A percentile compares a stretch with the other conserved stretches of the same genome.
phyloP scores from a whole-genome alignment of 2,329 filamentous ascomycete genomes.

The Penicillium occitanis region DNA sequence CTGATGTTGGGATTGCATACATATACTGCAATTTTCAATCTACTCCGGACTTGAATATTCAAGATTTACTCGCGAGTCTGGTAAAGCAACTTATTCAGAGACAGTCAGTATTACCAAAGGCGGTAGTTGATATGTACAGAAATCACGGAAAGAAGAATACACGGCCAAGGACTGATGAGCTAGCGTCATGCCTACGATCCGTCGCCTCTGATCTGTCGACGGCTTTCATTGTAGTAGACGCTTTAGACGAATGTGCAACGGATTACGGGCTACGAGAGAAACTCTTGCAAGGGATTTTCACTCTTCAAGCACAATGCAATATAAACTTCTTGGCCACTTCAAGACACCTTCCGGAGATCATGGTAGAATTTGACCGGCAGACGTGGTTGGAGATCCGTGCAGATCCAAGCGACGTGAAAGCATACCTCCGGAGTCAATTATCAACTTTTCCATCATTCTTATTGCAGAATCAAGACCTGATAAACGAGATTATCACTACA shows the following conservation, averaged over 20 bases:
- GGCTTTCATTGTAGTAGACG: constrained; percentile 13
- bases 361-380: not conserved
- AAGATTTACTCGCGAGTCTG: constrained; percentile 4
- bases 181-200: not conserved
- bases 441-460: not conserved
- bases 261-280: not conserved
- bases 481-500: not conserved
- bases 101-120: not conserved
- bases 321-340: constrained; percentile 16
- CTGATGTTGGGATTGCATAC: constrained; percentile 16
- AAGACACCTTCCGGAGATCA: constrained; percentile 14
- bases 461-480: not conserved
- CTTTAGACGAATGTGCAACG: constrained; percentile 11
- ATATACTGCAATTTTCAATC: constrained; percentile 13
- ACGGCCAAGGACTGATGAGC: not conserved
- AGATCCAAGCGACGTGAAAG: not conserved
- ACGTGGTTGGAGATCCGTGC: constrained; percentile 9
- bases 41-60: not conserved
- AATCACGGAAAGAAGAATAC: not conserved
- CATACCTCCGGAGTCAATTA: not conserved
- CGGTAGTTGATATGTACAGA: constrained; percentile 1
- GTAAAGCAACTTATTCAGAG: constrained; percentile 3
- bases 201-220: not conserved
- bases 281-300: constrained; percentile 1
- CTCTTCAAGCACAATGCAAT: not conserved